Percentiles rank a stretch among this genome's conserved stretches.
Evolutionary conservation across 164 flowering plant genomes (phyloP).

Genomic region (Vitis cinerea): DNA sequence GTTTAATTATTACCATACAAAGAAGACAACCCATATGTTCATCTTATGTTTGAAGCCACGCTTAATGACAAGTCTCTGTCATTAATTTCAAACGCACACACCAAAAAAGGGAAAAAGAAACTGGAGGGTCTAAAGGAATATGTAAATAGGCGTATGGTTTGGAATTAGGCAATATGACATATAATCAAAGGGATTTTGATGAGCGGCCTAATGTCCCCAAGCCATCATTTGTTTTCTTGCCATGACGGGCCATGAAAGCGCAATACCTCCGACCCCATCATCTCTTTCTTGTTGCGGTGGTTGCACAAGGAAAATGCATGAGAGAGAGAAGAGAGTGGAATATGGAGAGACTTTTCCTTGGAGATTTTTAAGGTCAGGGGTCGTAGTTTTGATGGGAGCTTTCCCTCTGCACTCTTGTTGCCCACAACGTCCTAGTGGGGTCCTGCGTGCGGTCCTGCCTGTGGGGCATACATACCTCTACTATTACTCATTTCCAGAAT

Average conservation of each 20-base stretch:
- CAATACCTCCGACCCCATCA: slow-evolving; percentile 39
- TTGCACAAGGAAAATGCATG: slow-evolving; percentile 27
- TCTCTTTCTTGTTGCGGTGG: slow-evolving; percentile 20
- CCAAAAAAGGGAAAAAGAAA: too few species aligned
- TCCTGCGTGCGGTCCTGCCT: background rate
- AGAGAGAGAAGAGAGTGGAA: slow-evolving; percentile 6
- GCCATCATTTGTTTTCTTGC: background rate
- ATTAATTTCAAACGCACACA: too few species aligned
- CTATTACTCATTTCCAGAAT: too few species aligned
- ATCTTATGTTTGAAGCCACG: too few species aligned
- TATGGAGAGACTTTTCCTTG: slow-evolving; percentile 39
- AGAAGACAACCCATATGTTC: too few species aligned
- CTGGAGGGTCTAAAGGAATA: too few species aligned
- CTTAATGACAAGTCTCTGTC: too few species aligned
- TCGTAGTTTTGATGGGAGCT: slow-evolving; percentile 51
- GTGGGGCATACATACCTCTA: background rate
- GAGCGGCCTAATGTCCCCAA: too few species aligned
- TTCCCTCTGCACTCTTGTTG: slow-evolving; percentile 28
- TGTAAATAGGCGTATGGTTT: too few species aligned
- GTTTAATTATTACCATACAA: too few species aligned
- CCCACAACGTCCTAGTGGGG: slow-evolving; percentile 15
- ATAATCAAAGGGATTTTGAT: too few species aligned
- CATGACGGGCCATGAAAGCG: slow-evolving; percentile 24
- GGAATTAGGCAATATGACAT: too few species aligned
- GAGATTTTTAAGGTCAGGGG: slow-evolving; percentile 67